These are phyloP conservation scores for Cyberlindnera maclurae DNA, from an alignment of 805 yeast genomes.

Conservation along the genomic window DNA sequence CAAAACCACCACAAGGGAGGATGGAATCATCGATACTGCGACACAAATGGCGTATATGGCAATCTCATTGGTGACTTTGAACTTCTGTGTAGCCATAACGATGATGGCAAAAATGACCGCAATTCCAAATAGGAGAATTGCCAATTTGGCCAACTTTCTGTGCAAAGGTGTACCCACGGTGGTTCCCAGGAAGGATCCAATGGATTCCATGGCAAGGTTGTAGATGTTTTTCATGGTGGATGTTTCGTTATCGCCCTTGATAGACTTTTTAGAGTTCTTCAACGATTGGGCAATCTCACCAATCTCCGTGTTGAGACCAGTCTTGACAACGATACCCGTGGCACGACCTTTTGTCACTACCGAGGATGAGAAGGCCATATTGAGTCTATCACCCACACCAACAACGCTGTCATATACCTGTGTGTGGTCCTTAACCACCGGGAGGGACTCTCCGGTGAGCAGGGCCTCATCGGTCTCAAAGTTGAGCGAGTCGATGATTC, in stretches of 20 bases:
- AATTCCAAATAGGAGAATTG: conserved; percentile 59
- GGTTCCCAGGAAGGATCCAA: conserved; percentile 69
- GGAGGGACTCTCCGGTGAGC: conserved; percentile 60
- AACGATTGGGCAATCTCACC: conserved; percentile 65
- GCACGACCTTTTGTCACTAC: conserved; percentile 72
- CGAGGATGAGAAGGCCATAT: conserved; percentile 66
- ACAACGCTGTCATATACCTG: conserved; percentile 33
- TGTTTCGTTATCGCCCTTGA: conserved; percentile 33
- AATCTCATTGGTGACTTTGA: conserved; percentile 68
- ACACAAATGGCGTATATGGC: conserved; percentile 88
- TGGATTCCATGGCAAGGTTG: conserved; percentile 41
- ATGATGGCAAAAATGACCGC: conserved; percentile 85
- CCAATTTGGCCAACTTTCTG: conserved; percentile 66
- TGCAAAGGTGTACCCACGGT: conserved; percentile 79
- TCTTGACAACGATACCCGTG: conserved; percentile 55
- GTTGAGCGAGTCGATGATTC: conserved; percentile 50
- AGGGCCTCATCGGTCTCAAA: conserved; percentile 68
- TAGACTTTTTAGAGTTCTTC: conserved; percentile 35
- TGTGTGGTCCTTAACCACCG: conserved; percentile 47
- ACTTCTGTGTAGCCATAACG: conserved; percentile 78
- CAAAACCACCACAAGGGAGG: conserved; percentile 69
- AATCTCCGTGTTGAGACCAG: conserved; percentile 69
- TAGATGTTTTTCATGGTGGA: conserved; percentile 31
- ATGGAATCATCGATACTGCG: conserved; percentile 72
- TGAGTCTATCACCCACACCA: conserved; percentile 69